These are phyloP conservation scores for Brassica napus DNA, from an alignment of 345 rosid genomes.

Conservation along the genomic window DNA sequence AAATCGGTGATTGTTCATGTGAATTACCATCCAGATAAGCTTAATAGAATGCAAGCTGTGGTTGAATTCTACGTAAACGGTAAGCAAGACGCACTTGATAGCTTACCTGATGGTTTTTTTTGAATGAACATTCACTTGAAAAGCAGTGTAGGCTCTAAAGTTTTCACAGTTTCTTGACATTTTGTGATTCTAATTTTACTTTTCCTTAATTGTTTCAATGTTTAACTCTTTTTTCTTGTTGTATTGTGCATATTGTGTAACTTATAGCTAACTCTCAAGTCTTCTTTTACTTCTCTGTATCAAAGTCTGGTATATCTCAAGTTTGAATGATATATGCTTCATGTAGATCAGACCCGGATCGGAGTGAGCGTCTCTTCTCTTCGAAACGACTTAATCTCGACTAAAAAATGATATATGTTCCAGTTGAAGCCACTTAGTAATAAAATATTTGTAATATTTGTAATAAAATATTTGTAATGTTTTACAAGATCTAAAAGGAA, in stretches of 20 bases:
- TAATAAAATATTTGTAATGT: not conserved
- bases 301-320: not conserved
- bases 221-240: constrained; percentile 12
- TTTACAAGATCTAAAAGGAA: constrained; percentile 22
- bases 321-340: not conserved
- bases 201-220: constrained; percentile 12
- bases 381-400: too few relatives aligned
- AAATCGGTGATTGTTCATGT: constrained; percentile 87
- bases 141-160: constrained; percentile 23
- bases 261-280: constrained; percentile 12
- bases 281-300: not conserved
- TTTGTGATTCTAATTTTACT: constrained; percentile 20
- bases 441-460: constrained; percentile 6
- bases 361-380: too few relatives aligned
- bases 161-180: constrained; percentile 25
- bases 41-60: constrained; percentile 84
- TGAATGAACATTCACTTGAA: constrained; percentile 45
- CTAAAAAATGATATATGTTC: not conserved
- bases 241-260: constrained; percentile 38
- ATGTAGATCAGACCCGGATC: too few relatives aligned
- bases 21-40: constrained; percentile 94
- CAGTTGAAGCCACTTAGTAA: constrained; percentile 7
- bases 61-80: constrained; percentile 81
- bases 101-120: constrained; percentile 92
- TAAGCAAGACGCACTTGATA: constrained; percentile 75